These are phyloP conservation scores for Ophiocordyceps polyrhachis-furcata DNA, from an alignment of 2,329 filamentous ascomycete species.

Conservation along the genomic window DNA sequence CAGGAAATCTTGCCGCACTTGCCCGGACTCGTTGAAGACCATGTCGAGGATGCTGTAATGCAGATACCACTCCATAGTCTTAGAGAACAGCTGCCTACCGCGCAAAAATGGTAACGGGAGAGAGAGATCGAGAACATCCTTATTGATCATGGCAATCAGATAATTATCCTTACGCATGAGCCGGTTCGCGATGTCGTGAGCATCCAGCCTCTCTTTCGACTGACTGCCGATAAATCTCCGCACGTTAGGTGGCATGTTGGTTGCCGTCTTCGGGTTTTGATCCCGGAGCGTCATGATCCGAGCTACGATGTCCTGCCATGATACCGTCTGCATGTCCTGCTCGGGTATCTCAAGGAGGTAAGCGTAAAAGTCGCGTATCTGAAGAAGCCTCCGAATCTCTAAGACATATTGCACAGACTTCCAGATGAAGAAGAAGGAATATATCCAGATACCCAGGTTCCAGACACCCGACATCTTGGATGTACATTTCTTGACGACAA, in stretches of 20 bases:
- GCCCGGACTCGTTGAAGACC: constrained; percentile 77
- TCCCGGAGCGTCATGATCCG: constrained; percentile 72
- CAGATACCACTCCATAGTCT: constrained; percentile 81
- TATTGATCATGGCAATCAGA: constrained; percentile 91
- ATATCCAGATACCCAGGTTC: constrained; percentile 67
- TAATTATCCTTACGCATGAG: constrained; percentile 96
- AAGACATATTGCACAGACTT: constrained; percentile 57
- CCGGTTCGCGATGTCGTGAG: constrained; percentile 90
- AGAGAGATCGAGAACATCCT: constrained; percentile 77
- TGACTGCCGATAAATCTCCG: constrained; percentile 55
- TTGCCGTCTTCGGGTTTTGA: constrained; percentile 63
- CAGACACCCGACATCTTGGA: constrained; percentile 54
- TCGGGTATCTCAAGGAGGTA: constrained; percentile 66
- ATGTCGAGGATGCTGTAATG: constrained; percentile 83
- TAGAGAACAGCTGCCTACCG: constrained; percentile 67
- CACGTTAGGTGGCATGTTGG: constrained; percentile 30
- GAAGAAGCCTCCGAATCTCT: constrained; percentile 52
- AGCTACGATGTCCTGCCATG: constrained; percentile 80
- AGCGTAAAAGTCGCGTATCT: constrained; percentile 73
- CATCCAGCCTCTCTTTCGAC: constrained; percentile 85
- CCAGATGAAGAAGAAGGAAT: constrained; percentile 70
- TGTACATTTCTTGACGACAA: constrained; percentile 57
- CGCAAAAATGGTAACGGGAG: constrained; percentile 70
- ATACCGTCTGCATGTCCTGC: constrained; percentile 80
- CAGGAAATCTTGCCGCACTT: constrained; percentile 72